Evolutionary conservation across 495 filamentous ascomycete genomes (phyloP).

Genomic region (Penicillium cinerascens): DNA sequence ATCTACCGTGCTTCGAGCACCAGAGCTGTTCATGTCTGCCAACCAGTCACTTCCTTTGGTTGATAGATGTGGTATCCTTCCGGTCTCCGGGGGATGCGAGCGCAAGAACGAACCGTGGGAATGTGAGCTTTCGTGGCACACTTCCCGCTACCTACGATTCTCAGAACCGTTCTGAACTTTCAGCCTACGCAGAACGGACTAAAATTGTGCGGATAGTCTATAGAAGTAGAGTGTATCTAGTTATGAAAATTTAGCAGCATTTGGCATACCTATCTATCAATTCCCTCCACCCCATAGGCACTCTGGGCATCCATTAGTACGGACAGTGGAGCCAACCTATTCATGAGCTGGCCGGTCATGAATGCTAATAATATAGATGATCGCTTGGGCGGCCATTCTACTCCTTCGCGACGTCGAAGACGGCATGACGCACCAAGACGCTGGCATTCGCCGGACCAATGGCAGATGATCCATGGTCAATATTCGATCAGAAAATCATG

Average conservation of each 20-base stretch:
- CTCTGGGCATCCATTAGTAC: too few species aligned
- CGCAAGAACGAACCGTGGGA: slow-evolving; percentile 38
- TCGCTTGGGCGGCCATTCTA: slow-evolving; percentile 40
- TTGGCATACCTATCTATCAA: neutral
- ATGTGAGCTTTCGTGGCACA: slow-evolving; percentile 42
- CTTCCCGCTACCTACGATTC: slow-evolving; percentile 47
- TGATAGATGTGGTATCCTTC: slow-evolving; percentile 24
- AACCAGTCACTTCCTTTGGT: slow-evolving; percentile 25
- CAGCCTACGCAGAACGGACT: slow-evolving; percentile 52
- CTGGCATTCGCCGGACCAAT: slow-evolving; percentile 24
- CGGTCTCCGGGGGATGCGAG: slow-evolving; percentile 23
- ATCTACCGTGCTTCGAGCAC: slow-evolving; percentile 42
- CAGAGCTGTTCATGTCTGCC: slow-evolving; percentile 35
- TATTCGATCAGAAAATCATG: slow-evolving; percentile 41
- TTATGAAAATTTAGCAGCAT: neutral
- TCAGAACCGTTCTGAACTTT: slow-evolving; percentile 44
- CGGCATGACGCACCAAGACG: slow-evolving; percentile 37
- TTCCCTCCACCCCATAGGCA: too few species aligned
- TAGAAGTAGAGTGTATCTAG: neutral
- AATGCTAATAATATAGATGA: slow-evolving; percentile 26
- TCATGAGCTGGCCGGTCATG: too few species aligned
- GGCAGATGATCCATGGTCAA: slow-evolving; percentile 34
- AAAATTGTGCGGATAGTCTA: slow-evolving; percentile 47
- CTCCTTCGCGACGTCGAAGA: slow-evolving; percentile 40
- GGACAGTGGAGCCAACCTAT: too few species aligned